phyloP scores from a whole-genome alignment of 768 basidiomycete genomes.

The Hygrocybe coccinea region DNA sequence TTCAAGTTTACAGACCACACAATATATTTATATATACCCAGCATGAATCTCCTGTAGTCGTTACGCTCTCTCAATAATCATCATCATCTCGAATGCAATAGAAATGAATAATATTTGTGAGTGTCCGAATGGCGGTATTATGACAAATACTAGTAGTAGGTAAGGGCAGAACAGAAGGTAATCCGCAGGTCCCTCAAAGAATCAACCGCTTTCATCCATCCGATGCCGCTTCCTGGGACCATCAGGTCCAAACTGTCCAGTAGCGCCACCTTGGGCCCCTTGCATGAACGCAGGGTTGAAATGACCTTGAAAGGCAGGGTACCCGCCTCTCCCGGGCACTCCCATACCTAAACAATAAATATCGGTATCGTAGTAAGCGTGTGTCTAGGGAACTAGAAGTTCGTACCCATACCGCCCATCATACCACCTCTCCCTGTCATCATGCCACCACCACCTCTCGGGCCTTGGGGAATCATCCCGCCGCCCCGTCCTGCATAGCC shows the following conservation, averaged over 20 bases:
- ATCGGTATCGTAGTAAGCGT: slow-evolving; percentile 36
- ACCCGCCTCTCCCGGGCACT: slow-evolving; percentile 46
- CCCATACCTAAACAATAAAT: slow-evolving; percentile 42
- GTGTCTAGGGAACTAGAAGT: slow-evolving; percentile 31
- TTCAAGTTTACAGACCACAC: not conserved
- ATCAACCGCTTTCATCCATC: slow-evolving; percentile 44
- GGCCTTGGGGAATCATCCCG: slow-evolving; percentile 46
- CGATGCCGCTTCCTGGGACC: slow-evolving; percentile 54
- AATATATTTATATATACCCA: not conserved
- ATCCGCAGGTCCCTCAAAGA: not conserved
- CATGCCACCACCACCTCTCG: slow-evolving; percentile 43
- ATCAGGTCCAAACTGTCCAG: slow-evolving; percentile 34
- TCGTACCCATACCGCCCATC: slow-evolving; percentile 64
- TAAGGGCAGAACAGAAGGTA: not conserved
- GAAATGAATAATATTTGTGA: not conserved
- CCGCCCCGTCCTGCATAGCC: slow-evolving; percentile 19
- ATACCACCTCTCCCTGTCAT: slow-evolving; percentile 54
- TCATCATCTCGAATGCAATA: not conserved
- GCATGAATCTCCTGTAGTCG: not conserved
- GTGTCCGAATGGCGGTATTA: not conserved
- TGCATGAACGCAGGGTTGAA: slow-evolving; percentile 74
- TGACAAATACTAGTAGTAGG: not conserved
- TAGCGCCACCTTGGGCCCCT: slow-evolving; percentile 36
- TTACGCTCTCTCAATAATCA: no score
- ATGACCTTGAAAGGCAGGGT: slow-evolving; percentile 49